A percentile compares a stretch with the other conserved stretches of the same genome.
phyloP scores from a whole-genome alignment of 257 asterid genomes.

The Rehmannia glutinosa region DNA sequence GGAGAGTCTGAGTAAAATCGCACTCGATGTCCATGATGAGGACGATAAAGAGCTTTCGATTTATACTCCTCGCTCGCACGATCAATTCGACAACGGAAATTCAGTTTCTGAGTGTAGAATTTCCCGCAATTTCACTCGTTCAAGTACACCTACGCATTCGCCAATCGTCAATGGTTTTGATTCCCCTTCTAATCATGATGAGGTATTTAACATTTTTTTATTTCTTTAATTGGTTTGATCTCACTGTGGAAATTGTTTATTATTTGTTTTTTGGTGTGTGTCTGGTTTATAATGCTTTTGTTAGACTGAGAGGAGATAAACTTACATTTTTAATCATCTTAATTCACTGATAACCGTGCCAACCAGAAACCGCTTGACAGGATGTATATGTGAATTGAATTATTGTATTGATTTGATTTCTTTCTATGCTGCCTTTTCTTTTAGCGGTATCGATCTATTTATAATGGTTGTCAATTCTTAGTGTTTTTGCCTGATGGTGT shows the following conservation, averaged over 20 bases:
- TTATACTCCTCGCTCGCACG: constrained; percentile 45
- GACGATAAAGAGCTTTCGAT: constrained; percentile 59
- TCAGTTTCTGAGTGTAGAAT: constrained; percentile 51
- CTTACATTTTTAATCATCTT: neutral
- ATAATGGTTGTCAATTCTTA: neutral
- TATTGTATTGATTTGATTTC: neutral
- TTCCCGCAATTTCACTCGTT: constrained; percentile 47
- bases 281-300: neutral
- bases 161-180: constrained; percentile 66
- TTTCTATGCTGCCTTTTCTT: neutral
- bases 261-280: neutral
- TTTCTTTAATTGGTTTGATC: constrained; percentile 10
- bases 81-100: constrained; percentile 35
- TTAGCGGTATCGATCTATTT: neutral
- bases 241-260: too few species aligned
- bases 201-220: constrained; percentile 36
- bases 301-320: constrained; percentile 8
- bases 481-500: neutral
- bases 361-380: neutral
- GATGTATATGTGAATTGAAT: neutral
- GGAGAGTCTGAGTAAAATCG: constrained; percentile 84
- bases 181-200: constrained; percentile 40
- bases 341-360: constrained; percentile 13
- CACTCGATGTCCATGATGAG: constrained; percentile 66
- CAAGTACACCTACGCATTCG: constrained; percentile 55